Conservation (phyloP, 257 asterid genomes). For the Solanum phureja region DNA sequence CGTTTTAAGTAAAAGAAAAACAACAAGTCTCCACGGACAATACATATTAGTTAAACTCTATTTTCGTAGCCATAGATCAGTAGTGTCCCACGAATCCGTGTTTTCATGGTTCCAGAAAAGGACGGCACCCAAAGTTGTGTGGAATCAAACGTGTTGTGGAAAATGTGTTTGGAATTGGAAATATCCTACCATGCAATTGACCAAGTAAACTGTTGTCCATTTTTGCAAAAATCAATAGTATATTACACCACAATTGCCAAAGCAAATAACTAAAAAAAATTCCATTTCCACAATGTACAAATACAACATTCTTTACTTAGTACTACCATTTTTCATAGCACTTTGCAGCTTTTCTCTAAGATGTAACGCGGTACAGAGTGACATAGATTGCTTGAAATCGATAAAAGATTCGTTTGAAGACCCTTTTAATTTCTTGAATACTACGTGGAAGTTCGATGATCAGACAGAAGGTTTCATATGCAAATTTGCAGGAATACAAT, state of each 20-base stretch:
- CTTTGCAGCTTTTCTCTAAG: background rate
- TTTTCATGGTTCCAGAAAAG: too few species aligned
- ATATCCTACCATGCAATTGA: background rate
- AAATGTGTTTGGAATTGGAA: too few species aligned
- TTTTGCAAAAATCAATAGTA: background rate
- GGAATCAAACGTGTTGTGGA: too few species aligned
- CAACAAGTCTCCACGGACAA: too few species aligned
- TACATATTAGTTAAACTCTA: too few species aligned
- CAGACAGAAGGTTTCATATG: background rate
- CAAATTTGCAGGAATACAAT: background rate
- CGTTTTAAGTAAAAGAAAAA: too few species aligned
- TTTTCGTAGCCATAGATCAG: too few species aligned
- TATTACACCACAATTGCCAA: background rate
- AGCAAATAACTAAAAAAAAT: background rate
- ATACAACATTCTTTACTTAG: background rate
- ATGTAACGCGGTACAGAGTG: background rate
- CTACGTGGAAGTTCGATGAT: background rate
- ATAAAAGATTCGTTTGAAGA: background rate
- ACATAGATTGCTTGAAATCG: background rate
- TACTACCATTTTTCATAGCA: background rate
- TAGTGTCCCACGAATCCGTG: too few species aligned
- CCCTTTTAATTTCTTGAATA: accelerated
- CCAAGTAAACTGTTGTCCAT: background rate
- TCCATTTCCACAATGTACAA: background rate
- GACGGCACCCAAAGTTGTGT: too few species aligned